Conservation (phyloP, 1,284 basidiomycete genomes). For the Malassezia globosa region DNA sequence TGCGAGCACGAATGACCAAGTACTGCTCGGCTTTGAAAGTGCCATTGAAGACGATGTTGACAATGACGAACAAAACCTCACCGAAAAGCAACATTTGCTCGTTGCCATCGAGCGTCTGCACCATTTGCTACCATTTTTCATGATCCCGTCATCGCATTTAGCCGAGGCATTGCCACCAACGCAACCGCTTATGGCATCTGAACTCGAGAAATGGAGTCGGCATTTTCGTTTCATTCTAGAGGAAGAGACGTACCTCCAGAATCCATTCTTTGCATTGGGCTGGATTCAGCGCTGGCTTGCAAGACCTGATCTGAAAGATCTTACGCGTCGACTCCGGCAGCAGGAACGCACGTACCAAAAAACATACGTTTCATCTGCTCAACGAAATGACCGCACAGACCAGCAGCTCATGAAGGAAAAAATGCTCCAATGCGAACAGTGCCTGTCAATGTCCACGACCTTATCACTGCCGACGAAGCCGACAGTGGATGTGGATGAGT, state of each 20-base stretch:
- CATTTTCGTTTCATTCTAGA: conserved; percentile 2
- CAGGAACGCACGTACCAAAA: conserved; percentile 26
- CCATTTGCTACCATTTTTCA: conserved; percentile 11
- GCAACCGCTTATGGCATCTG: not conserved
- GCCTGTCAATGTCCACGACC: not conserved
- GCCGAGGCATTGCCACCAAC: not conserved
- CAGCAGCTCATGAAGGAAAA: not conserved
- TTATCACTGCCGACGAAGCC: not conserved
- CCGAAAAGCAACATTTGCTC: not conserved
- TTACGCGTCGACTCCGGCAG: conserved; percentile 24
- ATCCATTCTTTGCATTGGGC: conserved; percentile 39
- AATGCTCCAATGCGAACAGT: not conserved
- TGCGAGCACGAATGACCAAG: not conserved
- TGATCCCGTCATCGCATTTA: not conserved
- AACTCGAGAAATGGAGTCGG: conserved; percentile 7
- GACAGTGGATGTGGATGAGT: not conserved
- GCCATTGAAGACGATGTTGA: not conserved
- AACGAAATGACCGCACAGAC: no score
- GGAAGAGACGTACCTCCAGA: conserved; percentile 29
- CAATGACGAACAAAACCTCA: not conserved
- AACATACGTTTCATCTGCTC: not conserved
- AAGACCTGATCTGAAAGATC: conserved; percentile 32
- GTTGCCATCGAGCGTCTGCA: conserved; percentile 2
- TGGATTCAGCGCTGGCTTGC: conserved; percentile 31
- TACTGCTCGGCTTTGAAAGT: not conserved